Evolutionary conservation across 768 basidiomycete genomes (phyloP).

Genomic region (Lactifluus hygrophoroides): DNA sequence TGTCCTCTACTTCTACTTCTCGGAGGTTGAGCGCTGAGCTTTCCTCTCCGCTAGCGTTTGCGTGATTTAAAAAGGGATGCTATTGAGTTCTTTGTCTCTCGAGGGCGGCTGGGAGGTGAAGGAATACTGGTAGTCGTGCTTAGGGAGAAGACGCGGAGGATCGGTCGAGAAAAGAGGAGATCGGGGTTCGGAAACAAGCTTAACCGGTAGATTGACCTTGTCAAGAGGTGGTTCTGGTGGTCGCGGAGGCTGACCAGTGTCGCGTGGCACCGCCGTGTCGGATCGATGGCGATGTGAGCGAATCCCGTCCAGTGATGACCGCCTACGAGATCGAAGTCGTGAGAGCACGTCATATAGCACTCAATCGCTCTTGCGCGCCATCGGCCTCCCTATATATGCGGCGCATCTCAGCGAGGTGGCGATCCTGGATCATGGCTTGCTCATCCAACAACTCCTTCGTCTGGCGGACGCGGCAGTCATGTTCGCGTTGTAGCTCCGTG

Average conservation of each 20-base stretch:
- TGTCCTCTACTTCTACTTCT: no score
- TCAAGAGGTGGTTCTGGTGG: not conserved
- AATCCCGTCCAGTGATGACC: not conserved
- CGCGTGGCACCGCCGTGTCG: not conserved
- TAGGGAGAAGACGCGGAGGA: not conserved
- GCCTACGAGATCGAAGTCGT: not conserved
- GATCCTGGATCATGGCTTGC: not conserved
- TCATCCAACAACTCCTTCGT: not conserved
- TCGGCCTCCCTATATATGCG: not conserved
- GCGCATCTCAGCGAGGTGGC: not conserved
- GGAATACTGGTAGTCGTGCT: not conserved
- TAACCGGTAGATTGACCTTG: no score
- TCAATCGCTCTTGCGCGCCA: not conserved
- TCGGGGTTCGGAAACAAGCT: no score
- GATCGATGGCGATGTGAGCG: not conserved
- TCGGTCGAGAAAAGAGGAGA: no score
- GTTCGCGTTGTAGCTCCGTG: not conserved
- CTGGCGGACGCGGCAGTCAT: not conserved
- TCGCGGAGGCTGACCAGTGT: constrained; percentile 1
- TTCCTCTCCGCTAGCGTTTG: no score
- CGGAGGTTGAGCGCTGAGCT: no score
- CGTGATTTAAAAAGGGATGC: no score
- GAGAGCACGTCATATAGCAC: not conserved
- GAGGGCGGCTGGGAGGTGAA: not conserved
- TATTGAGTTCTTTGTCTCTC: no score